Evolutionary conservation across 2,329 filamentous ascomycete genomes (phyloP), one percentile per base, ranked within the genome.

Genomic region (Neofusicoccum ribis): DNA sequence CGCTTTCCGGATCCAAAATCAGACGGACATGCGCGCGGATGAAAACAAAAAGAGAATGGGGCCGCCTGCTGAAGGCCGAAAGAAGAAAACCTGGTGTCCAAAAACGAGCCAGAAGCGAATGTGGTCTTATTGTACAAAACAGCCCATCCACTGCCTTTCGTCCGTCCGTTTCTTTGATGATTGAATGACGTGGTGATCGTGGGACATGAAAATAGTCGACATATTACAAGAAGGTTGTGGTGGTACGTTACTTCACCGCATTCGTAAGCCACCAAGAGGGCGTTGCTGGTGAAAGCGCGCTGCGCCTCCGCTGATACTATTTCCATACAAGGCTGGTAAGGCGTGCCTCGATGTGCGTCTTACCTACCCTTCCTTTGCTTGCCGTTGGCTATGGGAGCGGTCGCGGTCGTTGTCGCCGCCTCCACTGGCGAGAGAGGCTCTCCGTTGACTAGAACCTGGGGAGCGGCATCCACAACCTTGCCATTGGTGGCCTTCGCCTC

Each of bases 401-500:
- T 56, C 2, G 63, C 59, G 8, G 59, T 58, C 15, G 63, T 58
- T 5, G 63, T 17, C n/a, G 51, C 52, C 44, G 41, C 63, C 41
- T 64, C 63, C 3, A 64, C 63, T 6, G 63, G 63, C 15, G 47
- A 52, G 8, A 72, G 69, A 12, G 69, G 69, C 66, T 72, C 66
- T 7, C 72, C 73, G 62, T 76, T 73, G 3, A 73, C 63, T 56
- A 74, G 61, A 11, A 74, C 67, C 58, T 72, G 69, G 3, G 73
- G 72, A 43, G 68, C 47, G 31, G 54, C 17, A 15, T 69, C 62
- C 23, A 63, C 49, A 36, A 54, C 59, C 27, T 56, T 56, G 41
- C 64, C 64, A 23, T 66, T 66, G 47, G 49, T 6, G 9, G 23
- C 12, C 36, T 61, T 50, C 20, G 51, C 50, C 6, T 60, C 44